Evolutionary conservation across 208 protist genomes (phyloP).

Genomic region (Leishmania tropica): DNA sequence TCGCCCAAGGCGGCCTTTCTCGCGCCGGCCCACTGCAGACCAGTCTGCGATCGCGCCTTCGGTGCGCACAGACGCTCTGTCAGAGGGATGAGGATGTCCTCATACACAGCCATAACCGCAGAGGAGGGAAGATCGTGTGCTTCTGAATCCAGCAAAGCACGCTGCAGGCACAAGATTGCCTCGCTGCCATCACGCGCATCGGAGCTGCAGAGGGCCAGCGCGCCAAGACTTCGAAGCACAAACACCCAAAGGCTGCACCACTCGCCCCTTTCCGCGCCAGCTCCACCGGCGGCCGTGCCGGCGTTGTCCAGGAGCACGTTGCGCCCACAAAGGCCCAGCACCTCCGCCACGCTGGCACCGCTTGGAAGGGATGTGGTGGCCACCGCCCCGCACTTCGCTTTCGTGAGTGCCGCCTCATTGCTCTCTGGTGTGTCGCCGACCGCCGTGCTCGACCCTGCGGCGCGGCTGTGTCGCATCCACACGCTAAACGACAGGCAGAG

Average conservation of each 20-base stretch:
- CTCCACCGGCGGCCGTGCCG: background rate
- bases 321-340: slow-evolving; percentile 34
- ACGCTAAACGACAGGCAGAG: slow-evolving; percentile 32
- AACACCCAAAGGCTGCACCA: slow-evolving; percentile 55
- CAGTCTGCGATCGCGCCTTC: slow-evolving; percentile 24
- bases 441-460: background rate
- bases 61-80: slow-evolving; percentile 67
- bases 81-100: slow-evolving; percentile 77
- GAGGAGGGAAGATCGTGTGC: slow-evolving; percentile 31
- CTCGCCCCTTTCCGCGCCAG: background rate
- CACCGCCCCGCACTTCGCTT: background rate
- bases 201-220: slow-evolving; percentile 46
- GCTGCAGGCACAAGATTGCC: slow-evolving; percentile 64
- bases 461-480: slow-evolving; percentile 8
- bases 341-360: slow-evolving; percentile 19
- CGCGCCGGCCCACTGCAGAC: slow-evolving; percentile 19
- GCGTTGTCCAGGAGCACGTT: slow-evolving; percentile 25
- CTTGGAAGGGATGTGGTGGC: slow-evolving; percentile 6
- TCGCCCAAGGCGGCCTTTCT: background rate
- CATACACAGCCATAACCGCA: slow-evolving; percentile 53
- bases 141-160: slow-evolving; percentile 60
- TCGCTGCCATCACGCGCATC: slow-evolving; percentile 43
- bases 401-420: background rate
- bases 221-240: slow-evolving; percentile 47
- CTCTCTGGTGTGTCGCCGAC: background rate